These are phyloP conservation scores for Yarrowia hollandica DNA, from an alignment of 805 yeast species.

Conservation along the genomic window DNA sequence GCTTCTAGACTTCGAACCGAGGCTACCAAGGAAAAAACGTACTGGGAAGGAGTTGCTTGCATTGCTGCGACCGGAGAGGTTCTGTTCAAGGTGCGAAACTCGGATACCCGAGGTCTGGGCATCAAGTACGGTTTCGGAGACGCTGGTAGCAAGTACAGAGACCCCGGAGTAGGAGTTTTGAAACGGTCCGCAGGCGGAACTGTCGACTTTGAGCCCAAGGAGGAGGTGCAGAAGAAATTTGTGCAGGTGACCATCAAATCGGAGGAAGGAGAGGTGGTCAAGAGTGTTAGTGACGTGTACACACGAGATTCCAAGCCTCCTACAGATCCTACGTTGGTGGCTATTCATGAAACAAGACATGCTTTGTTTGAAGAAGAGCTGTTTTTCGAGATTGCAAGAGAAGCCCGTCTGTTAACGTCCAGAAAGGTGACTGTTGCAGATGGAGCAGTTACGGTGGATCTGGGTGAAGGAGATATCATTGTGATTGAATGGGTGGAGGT, in stretches of 20 bases:
- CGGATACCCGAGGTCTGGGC: conserved; percentile 60
- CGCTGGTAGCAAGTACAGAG: conserved; percentile 76
- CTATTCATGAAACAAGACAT: conserved; percentile 46
- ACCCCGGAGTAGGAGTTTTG: conserved; percentile 74
- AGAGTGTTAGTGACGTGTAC: conserved; percentile 41
- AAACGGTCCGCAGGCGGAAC: conserved; percentile 53
- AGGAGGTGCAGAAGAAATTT: conserved; percentile 47
- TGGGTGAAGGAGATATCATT: conserved; percentile 58
- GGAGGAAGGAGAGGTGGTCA: conserved; percentile 46
- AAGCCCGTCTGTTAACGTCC: conserved; percentile 67
- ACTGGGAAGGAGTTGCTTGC: conserved; percentile 58
- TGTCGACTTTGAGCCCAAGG: conserved; percentile 45
- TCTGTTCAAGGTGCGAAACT: conserved; percentile 64
- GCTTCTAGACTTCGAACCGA: conserved; percentile 54
- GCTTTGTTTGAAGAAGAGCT: conserved; percentile 86
- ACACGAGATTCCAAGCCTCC: conserved; percentile 61
- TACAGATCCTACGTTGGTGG: conserved; percentile 13
- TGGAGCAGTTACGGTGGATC: conserved; percentile 63
- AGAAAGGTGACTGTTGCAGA: conserved; percentile 67
- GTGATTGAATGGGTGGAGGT: conserved; percentile 54
- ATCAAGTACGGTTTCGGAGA: conserved; percentile 90
- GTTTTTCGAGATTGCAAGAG: conserved; percentile 72
- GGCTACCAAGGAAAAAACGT: conserved; percentile 59
- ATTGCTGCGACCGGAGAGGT: conserved; percentile 55
- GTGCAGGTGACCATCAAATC: conserved; percentile 54